A percentile compares a stretch with the other conserved stretches of the same genome.
phyloP scores from a whole-genome alignment of 2,329 filamentous ascomycete genomes.

The Stemphylium lycopersici region DNA sequence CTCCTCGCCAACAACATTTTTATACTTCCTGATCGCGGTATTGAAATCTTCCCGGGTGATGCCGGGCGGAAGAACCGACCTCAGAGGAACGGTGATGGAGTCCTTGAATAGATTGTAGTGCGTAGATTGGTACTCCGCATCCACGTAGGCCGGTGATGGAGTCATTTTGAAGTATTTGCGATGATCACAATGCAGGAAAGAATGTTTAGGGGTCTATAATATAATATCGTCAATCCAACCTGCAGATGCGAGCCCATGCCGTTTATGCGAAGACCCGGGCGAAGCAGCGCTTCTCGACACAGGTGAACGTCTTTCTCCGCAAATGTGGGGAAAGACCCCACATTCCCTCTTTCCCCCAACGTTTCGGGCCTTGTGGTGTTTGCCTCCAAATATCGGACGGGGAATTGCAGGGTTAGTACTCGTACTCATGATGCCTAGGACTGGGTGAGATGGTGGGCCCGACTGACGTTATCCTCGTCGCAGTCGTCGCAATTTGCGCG shows the following conservation, averaged over 20 bases:
- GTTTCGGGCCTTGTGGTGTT: background rate
- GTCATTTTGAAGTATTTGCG: conserved; percentile 13
- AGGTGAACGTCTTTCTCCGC: conserved; percentile 15
- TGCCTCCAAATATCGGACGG: no score
- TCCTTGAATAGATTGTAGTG: conserved; percentile 52
- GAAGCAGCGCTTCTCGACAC: background rate
- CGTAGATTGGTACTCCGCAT: conserved; percentile 52
- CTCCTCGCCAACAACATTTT: conserved; percentile 46
- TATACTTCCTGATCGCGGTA: conserved; percentile 46
- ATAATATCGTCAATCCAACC: conserved; percentile 1
- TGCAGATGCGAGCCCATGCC: background rate
- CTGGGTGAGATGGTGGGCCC: no score
- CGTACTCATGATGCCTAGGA: no score
- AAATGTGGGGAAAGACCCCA: conserved; percentile 26
- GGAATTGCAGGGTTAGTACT: no score
- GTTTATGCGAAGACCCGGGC: background rate
- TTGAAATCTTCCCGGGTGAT: conserved; percentile 49
- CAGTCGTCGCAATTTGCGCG: no score
- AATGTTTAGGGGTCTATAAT: background rate
- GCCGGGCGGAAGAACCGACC: conserved; percentile 51
- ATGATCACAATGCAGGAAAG: background rate
- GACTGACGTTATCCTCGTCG: no score
- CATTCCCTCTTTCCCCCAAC: conserved; percentile 13
- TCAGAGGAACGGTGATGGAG: conserved; percentile 47
- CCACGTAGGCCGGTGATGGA: conserved; percentile 38